phyloP scores from a whole-genome alignment of 169 alveolate species.

The Plasmodium inui region DNA sequence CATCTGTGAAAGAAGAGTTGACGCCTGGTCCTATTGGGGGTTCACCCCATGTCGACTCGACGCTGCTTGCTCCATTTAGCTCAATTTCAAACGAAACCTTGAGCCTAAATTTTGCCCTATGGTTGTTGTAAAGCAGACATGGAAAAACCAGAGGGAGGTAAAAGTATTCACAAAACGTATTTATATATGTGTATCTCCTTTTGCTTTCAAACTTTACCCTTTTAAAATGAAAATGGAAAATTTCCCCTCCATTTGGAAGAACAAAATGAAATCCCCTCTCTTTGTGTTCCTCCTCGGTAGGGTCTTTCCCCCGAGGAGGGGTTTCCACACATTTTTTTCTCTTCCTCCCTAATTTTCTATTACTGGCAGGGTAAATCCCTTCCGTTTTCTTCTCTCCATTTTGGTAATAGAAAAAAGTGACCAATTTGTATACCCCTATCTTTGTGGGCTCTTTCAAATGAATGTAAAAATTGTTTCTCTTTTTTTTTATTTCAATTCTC shows the following conservation, averaged over 20 bases:
- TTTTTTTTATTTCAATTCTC: conserved; percentile 1
- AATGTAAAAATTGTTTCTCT: conserved; percentile 2
- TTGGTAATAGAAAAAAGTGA: conserved; percentile 22
- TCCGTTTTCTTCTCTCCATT: conserved; percentile 23
- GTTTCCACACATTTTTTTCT: not conserved
- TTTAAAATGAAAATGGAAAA: conserved; percentile 25
- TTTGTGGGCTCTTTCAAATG: not conserved
- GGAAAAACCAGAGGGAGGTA: conserved; percentile 49
- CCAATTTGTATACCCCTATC: conserved; percentile 22
- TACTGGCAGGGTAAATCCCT: conserved; percentile 70
- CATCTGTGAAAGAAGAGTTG: not conserved
- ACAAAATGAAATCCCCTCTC: conserved; percentile 1
- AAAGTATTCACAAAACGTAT: conserved; percentile 55
- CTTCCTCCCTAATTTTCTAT: conserved; percentile 22
- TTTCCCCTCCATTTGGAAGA: conserved; percentile 26
- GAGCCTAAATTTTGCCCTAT: conserved; percentile 26
- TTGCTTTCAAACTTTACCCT: conserved; percentile 14
- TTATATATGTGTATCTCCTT: conserved; percentile 40
- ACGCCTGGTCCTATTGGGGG: no score
- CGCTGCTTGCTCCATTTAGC: not conserved
- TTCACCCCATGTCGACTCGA: not conserved
- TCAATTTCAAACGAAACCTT: conserved; percentile 23
- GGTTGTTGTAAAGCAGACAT: conserved; percentile 30
- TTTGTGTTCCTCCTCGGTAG: not conserved
- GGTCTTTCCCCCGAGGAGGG: not conserved